These are phyloP conservation scores for Alternaria arbusti DNA, from an alignment of 2,329 filamentous ascomycete genomes.

Conservation along the genomic window DNA sequence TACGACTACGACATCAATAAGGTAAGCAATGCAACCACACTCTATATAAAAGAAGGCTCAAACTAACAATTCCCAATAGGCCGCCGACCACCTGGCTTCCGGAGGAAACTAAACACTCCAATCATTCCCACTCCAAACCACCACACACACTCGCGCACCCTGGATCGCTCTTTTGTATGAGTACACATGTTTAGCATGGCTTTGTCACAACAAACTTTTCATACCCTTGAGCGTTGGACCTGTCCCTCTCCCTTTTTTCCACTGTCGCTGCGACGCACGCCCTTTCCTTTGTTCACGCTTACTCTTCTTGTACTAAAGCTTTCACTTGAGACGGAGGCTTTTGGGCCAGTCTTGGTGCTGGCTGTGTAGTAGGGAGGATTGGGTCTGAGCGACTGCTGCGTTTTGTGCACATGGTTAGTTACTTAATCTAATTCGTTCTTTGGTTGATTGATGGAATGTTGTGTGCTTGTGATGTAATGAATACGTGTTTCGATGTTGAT, in stretches of 20 bases:
- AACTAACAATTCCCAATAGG: constrained; percentile 35
- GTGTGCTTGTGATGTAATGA: neutral
- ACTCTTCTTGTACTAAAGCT: constrained; percentile 12
- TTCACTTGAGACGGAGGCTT: constrained; percentile 2
- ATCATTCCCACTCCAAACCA: neutral
- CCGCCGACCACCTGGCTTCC: constrained; percentile 45
- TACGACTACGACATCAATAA: constrained; percentile 96
- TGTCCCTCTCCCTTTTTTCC: neutral
- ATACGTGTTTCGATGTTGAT: neutral
- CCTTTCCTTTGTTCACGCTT: neutral
- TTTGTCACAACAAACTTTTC: constrained; percentile 16
- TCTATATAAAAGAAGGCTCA: neutral
- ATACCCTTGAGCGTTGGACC: constrained; percentile 31
- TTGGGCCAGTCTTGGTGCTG: neutral
- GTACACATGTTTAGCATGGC: constrained; percentile 39
- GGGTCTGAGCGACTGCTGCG: constrained; percentile 11
- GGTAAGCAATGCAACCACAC: constrained; percentile 59
- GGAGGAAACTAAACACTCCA: constrained; percentile 12
- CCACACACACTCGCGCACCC: neutral
- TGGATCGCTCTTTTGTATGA: constrained; percentile 35
- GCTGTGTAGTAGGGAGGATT: constrained; percentile 12
- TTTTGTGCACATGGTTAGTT: neutral
- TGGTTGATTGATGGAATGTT: neutral
- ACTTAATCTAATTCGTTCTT: constrained; percentile 10
- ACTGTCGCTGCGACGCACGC: constrained; percentile 4